Conservation (phyloP, 129 eudicot genomes). For the Scalesia atractyloides region DNA sequence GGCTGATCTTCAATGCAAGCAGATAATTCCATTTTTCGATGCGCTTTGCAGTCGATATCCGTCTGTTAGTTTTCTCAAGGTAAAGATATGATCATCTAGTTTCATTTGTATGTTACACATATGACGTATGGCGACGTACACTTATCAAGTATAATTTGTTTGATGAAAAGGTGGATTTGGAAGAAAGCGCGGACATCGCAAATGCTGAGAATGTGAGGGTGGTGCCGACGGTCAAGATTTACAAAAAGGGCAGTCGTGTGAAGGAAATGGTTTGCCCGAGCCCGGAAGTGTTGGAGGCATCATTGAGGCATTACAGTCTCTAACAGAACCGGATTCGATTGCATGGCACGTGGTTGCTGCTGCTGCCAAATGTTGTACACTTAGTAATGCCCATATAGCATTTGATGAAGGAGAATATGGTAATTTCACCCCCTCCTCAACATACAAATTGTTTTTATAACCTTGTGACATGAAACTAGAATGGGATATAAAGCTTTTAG, state of each 20-base stretch:
- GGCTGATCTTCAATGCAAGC: constrained; percentile 54
- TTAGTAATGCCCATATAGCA: constrained; percentile 35
- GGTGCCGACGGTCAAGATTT: constrained; percentile 81
- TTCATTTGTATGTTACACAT: not conserved
- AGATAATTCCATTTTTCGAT: constrained; percentile 61
- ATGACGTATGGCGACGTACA: not conserved
- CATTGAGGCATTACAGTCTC: constrained; percentile 73
- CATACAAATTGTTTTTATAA: constrained; percentile 29
- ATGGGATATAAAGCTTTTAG: constrained; percentile 36
- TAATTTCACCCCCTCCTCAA: constrained; percentile 35
- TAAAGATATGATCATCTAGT: constrained; percentile 3
- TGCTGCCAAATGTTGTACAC: constrained; percentile 35
- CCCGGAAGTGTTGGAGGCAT: constrained; percentile 73
- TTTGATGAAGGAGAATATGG: constrained; percentile 40
- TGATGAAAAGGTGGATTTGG: constrained; percentile 65
- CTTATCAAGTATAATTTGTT: constrained; percentile 5
- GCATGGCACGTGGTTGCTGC: not conserved
- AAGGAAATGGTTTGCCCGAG: constrained; percentile 85
- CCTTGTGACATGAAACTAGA: constrained; percentile 29
- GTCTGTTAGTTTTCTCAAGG: constrained; percentile 38
- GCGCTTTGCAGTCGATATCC: constrained; percentile 32
- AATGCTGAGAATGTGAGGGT: constrained; percentile 65
- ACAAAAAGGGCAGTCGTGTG: constrained; percentile 67
- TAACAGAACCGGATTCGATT: constrained; percentile 28
- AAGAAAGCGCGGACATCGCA: constrained; percentile 59